Evolutionary conservation across 306 rosid species (phyloP).

Genomic region (Cercis canadensis): DNA sequence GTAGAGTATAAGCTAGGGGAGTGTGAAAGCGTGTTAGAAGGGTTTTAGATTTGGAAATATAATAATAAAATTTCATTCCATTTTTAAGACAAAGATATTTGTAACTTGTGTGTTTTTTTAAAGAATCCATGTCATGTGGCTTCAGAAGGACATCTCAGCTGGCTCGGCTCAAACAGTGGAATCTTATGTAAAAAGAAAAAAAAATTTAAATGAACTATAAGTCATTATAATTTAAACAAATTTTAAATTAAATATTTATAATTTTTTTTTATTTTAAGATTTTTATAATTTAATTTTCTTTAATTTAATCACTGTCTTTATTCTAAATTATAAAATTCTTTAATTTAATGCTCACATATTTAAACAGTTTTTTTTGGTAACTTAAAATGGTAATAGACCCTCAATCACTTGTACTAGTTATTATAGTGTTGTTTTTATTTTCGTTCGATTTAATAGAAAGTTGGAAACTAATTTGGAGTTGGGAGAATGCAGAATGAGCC

Average conservation of each 20-base stretch:
- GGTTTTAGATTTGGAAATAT: conserved; percentile 60
- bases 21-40: conserved; percentile 33
- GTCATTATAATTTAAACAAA: too few relatives aligned
- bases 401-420: too few relatives aligned
- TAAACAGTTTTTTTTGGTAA: too few relatives aligned
- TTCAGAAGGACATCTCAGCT: conserved; percentile 17
- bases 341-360: too few relatives aligned
- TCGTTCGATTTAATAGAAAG: background rate
- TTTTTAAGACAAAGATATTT: conserved; percentile 57
- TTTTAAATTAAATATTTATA: too few relatives aligned
- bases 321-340: too few relatives aligned
- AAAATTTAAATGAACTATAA: background rate
- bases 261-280: too few relatives aligned
- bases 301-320: too few relatives aligned
- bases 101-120: background rate
- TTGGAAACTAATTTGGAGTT: too few relatives aligned
- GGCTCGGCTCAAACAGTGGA: conserved; percentile 29
- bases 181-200: background rate
- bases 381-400: too few relatives aligned
- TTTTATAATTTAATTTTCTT: too few relatives aligned
- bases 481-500: conserved; percentile 8
- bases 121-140: conserved; percentile 46
- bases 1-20: conserved; percentile 45
- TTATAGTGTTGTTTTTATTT: background rate
- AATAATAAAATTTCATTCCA: conserved; percentile 3